Base-by-base conservation (phyloP, 176 grass and related monocot genomes). In the Oryza meyeriana region DNA sequence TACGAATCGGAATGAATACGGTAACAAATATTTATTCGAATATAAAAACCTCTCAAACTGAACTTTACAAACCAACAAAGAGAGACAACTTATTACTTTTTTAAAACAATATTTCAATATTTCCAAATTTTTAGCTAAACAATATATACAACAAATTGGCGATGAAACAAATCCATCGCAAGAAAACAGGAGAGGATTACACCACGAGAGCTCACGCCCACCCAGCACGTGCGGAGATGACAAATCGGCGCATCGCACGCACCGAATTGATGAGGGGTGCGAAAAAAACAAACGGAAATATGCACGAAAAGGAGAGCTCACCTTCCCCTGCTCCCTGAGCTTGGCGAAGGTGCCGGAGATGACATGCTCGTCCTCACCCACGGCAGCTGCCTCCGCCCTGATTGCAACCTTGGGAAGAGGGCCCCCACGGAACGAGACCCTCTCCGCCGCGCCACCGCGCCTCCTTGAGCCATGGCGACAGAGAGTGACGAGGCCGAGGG, bases 331-430 rank as follows among this genome's bases (percentile, higher is more conserved):
- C 83, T 75, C 80, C 88, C 32, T 90, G 76, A 96, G 93, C 61
- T 86, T 88, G 55, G 90, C 68, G 88, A 96, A 96, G 8, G 90
- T 90, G n/a, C 91, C 88, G 4, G 93, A 92, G 83, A 96, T 96
- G 83, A 61, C 79, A 58, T 63, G 64, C 74, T 75, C 82, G 25
- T 71, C 75, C 50, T 72, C 64, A 18, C 81, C 85, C 12, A 84
- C 76, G 35, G 72, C 42, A 0, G 80, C 59, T 0, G 81, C 22
- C 2, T 77, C 84, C 4, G 81, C 64, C 25, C 79, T 40, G 79
- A 85, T 27, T 31, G 86, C 69, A 52, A 71, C 75, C 67, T 18
- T 71, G 28, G 71, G 61, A 38, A 36, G 47, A 12, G 66, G 32
- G 64, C 12, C 30, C 45, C 64, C 76, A 0, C 78, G 81, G 40